phyloP scores from a whole-genome alignment of 192 early-diverging fungal species.

The Mortierella claussenii region DNA sequence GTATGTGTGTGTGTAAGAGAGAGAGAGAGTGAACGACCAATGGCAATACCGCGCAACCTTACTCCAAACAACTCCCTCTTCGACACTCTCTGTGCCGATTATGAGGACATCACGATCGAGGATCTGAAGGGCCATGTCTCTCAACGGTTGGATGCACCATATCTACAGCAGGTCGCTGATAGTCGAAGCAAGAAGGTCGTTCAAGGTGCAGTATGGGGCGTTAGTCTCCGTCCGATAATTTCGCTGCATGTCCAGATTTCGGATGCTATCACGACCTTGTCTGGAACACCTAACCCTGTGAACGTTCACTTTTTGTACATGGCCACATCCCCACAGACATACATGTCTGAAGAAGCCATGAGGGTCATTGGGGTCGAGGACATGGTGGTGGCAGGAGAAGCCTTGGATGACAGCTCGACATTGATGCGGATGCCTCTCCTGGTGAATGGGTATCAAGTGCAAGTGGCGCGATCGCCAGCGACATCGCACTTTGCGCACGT shows the following conservation, averaged over 20 bases:
- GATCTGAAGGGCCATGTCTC: slow-evolving; percentile 10
- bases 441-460: slow-evolving; percentile 16
- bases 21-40: no score
- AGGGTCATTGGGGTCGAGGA: slow-evolving; percentile 30
- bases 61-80: slow-evolving; percentile 4
- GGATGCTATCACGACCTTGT: slow-evolving; percentile 13
- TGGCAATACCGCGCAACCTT: no score
- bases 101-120: slow-evolving; percentile 16
- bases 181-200: background rate
- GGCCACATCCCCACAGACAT: slow-evolving; percentile 21
- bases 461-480: background rate
- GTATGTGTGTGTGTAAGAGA: no score
- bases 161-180: background rate
- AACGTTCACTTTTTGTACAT: slow-evolving; percentile 33
- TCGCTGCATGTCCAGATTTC: slow-evolving; percentile 32
- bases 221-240: slow-evolving; percentile 16
- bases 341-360: slow-evolving; percentile 18
- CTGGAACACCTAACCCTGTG: slow-evolving; percentile 13
- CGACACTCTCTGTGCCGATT: slow-evolving; percentile 23
- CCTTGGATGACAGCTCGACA: background rate
- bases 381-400: slow-evolving; percentile 17
- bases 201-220: slow-evolving; percentile 13
- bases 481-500: slow-evolving; percentile 33
- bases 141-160: background rate
- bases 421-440: slow-evolving; percentile 10